Percentiles rank a stretch among this genome's conserved stretches.
These are phyloP conservation scores for Plenodomus lindquistii DNA, from an alignment of 2,329 filamentous ascomycete genomes.

Conservation along the genomic window DNA sequence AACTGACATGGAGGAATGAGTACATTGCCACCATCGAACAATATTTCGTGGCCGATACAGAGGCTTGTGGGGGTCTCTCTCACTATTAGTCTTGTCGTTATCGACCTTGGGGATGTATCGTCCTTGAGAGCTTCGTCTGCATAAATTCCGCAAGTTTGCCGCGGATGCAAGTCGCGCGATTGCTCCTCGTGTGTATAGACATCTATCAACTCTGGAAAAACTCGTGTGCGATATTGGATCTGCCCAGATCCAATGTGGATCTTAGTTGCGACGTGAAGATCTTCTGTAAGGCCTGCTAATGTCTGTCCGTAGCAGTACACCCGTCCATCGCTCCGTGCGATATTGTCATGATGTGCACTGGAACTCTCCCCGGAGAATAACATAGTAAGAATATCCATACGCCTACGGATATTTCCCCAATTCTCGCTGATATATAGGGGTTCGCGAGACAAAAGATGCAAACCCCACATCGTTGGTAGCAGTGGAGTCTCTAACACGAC, in stretches of 20 bases:
- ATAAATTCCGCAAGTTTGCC: neutral
- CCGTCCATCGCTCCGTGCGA: constrained; percentile 4
- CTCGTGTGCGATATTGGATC: constrained; percentile 1
- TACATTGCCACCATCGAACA: neutral
- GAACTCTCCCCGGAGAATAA: neutral
- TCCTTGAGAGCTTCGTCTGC: neutral
- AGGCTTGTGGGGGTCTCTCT: neutral
- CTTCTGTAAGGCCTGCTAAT: constrained; percentile 2
- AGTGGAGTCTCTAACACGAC: constrained; percentile 1
- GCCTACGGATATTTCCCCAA: too few relatives aligned
- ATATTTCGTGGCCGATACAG: neutral
- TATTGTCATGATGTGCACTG: neutral
- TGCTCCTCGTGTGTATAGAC: neutral
- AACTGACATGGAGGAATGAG: neutral
- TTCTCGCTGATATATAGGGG: too few relatives aligned
- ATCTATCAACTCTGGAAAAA: neutral
- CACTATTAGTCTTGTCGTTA: neutral
- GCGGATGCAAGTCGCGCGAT: neutral
- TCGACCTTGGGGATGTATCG: neutral
- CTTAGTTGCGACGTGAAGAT: neutral
- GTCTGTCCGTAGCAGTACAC: constrained; percentile 4
- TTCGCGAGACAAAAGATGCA: neutral
- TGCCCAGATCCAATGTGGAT: constrained; percentile 5
- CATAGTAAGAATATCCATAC: neutral
- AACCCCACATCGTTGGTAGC: neutral